Base-by-base conservation (phyloP, 352 stramenopile species). In the Elongisporangium anandrum region DNA sequence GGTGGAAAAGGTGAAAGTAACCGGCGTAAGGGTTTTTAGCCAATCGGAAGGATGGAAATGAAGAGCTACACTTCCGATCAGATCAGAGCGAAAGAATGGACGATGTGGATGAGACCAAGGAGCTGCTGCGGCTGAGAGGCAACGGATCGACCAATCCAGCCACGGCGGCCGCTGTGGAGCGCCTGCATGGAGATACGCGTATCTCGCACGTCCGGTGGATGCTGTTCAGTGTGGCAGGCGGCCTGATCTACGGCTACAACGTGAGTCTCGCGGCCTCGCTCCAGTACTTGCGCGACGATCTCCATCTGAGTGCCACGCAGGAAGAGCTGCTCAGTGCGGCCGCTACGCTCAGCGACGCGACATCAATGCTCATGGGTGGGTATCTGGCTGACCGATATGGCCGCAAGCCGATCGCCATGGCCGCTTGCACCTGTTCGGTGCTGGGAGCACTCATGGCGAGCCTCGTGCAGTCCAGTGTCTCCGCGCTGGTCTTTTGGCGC, bases 211-310 rank as follows among this genome's bases (percentile, higher is more conserved):
- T 65, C 59, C 77, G 71, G 53, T 95, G 85, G 85, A 75, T 83
- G 58, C 58, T 89, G 9, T 95, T 95, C 56, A 95, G 86, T 59
- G 59, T 92, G 64, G 73, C 92, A 41, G 84, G 84, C 26, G 84
- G 86, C 0, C 79, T 95, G 61, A 92, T 95, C 57, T 95, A 95
- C 69, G 86, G 86, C 53, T 93, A 95, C 75, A 95, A 95, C 67
- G 86, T 95, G 60, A 90, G 86, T 51, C 63, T 95, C 57, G 86
- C 80, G 10, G 81, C 86, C 34, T 79, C 85, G 39, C 67, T 95
- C 55, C 82, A 91, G 57, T 95, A 95, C 65, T 88, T 95, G 54
- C 71, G 78, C 20, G 81, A 92, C 59, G 74, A 87, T 52, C 64
- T 95, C 8, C 38, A 71, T 23, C 72, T 95, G 51, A 75, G 80